phyloP scores from a whole-genome alignment of 768 basidiomycete genomes.

The Mycena haematopus region DNA sequence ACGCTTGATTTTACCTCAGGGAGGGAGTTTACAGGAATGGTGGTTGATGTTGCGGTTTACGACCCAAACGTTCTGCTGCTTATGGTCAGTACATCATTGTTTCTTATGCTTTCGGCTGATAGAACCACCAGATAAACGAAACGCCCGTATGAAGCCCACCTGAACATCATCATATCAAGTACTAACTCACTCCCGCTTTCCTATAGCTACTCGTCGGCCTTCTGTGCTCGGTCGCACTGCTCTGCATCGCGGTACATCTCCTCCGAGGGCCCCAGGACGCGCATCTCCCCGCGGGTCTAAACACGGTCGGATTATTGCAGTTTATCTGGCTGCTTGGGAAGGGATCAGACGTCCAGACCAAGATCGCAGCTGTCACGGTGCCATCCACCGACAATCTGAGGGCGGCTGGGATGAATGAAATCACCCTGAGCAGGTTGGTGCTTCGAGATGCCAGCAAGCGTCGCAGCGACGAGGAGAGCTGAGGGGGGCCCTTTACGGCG shows the following conservation, averaged over 20 bases:
- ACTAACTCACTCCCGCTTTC: neutral
- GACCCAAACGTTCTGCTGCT: neutral
- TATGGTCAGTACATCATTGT: neutral
- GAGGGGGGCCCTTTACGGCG: too few species aligned
- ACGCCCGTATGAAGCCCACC: neutral
- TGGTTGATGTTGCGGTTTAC: neutral
- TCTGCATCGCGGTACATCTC: neutral
- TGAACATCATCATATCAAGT: neutral
- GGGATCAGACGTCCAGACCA: neutral
- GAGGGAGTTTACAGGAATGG: neutral
- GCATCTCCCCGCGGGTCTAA: neutral
- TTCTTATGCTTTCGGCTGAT: neutral
- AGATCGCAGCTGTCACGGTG: neutral
- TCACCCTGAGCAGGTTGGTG: neutral
- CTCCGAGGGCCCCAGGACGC: neutral
- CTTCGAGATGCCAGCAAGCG: neutral
- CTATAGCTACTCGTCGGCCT: neutral
- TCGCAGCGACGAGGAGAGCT: neutral
- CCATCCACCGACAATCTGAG: neutral
- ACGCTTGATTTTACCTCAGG: neutral
- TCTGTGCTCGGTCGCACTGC: neutral
- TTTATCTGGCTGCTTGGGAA: neutral
- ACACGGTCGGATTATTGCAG: neutral
- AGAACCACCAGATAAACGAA: neutral
- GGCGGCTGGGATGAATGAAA: neutral